Evolutionary conservation across 805 yeast species (phyloP), one percentile per base, ranked within the genome.

Genomic region (Candida ipomoeae): DNA sequence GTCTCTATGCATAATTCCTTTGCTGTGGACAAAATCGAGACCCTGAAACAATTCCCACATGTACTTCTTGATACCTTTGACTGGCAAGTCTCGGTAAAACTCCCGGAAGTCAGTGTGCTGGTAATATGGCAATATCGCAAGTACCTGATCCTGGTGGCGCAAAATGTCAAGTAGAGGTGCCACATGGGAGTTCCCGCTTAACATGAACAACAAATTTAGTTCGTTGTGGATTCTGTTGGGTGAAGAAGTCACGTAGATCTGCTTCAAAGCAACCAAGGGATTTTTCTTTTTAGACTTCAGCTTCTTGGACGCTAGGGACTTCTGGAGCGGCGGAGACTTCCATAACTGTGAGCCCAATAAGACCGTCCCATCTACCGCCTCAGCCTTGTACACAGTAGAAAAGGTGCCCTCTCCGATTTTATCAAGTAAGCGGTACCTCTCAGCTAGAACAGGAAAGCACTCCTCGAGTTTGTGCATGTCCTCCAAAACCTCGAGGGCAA

Each of bases 191-290:
- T 85, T 82, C 0, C 88, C 88, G 6, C 84, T 76, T 46, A 89
- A 67, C 54, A 77, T 78, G 62, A 86, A 85, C 32, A 94, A 74
- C 43, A 94, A 70, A 55, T 85, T 85, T 55, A 94, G 77, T 66
- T 94, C 99, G 65, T 91, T 91, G 59, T 81, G 83, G 40, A 94
- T 92, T 67, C 99, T 79, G 55, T 82, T 84, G 0, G 98, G 97
- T 6, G 97, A 89, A 1, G 97, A 88, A 0, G 99, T 94, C 18
- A 91, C 98, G 66, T 92, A 91, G 43, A 94, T 89, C 61, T 94
- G 82, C 65, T 94, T 94, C 57, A 94, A 73, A 1, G 99, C 99
- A 50, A 94, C 98, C 46, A 74, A 65, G 41, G 74, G 75, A 57
- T 64, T 74, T 55, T 66, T 72, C 51, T 59, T 57, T 33, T 61